Evolutionary conservation across 2,329 filamentous ascomycete genomes (phyloP).

Genomic region (Xylariaceae sp.): DNA sequence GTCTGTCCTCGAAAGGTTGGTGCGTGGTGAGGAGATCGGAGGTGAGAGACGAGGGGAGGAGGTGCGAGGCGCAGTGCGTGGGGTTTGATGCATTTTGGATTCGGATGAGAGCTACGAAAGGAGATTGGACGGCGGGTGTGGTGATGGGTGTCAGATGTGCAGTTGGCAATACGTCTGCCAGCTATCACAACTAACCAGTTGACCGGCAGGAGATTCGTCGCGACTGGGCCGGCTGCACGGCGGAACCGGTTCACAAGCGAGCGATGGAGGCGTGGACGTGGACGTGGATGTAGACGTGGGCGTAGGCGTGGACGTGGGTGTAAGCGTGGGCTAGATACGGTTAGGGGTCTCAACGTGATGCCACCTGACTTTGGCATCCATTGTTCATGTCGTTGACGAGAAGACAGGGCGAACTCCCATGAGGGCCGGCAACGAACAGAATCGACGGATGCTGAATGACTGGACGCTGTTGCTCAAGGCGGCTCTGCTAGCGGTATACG

Average conservation of each 20-base stretch:
- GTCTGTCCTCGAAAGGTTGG: constrained; percentile 67
- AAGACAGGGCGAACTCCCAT: constrained; percentile 17
- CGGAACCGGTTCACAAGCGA: constrained; percentile 5
- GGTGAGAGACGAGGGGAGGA: constrained; percentile 69
- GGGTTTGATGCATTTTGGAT: constrained; percentile 79
- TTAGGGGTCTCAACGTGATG: constrained; percentile 28
- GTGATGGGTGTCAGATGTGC: constrained; percentile 2
- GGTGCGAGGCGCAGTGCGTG: constrained; percentile 66
- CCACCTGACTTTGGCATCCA: constrained; percentile 36
- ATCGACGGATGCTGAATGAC: neutral
- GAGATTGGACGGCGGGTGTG: neutral
- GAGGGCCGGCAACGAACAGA: neutral
- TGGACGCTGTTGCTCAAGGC: constrained; percentile 19
- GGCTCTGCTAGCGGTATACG: constrained; percentile 33
- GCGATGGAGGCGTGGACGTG: neutral
- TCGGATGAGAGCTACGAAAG: neutral
- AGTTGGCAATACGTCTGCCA: constrained; percentile 2
- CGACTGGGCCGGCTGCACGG: neutral
- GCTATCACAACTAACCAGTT: constrained; percentile 5
- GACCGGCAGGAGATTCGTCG: constrained; percentile 8
- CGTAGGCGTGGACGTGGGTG: neutral
- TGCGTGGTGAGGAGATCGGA: constrained; percentile 65
- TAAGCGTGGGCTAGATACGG: constrained; percentile 22
- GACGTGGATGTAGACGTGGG: neutral
- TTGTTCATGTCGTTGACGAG: constrained; percentile 28